Evolutionary conservation across 139 green algal genomes (phyloP).

Genomic region (Auxenochlorella pyrenoidosa): DNA sequence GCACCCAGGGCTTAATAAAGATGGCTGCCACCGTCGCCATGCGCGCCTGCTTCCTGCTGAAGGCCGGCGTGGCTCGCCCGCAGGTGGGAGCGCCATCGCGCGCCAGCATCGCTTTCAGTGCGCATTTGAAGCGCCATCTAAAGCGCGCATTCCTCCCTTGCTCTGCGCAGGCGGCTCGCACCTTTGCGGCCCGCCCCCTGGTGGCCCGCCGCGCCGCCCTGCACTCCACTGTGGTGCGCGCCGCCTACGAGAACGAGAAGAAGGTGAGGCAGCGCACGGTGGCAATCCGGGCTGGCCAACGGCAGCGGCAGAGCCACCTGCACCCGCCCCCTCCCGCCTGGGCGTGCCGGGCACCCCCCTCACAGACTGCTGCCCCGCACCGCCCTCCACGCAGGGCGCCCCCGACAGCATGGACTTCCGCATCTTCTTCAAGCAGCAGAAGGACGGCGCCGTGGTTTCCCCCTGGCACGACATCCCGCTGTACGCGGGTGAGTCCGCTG

Average conservation of each 20-base stretch:
- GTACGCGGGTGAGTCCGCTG: conserved; percentile 49
- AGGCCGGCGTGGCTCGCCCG: background rate
- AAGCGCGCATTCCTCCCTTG: background rate
- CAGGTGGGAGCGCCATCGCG: background rate
- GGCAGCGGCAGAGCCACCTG: background rate
- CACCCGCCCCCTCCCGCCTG: background rate
- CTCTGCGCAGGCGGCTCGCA: background rate
- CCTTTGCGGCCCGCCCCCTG: background rate
- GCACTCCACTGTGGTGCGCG: conserved; percentile 23
- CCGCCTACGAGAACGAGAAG: conserved; percentile 30
- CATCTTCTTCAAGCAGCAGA: conserved; percentile 85
- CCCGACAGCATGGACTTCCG: conserved; percentile 84
- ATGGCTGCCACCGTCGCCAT: conserved; percentile 2
- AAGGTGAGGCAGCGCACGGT: background rate
- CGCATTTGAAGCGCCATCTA: background rate
- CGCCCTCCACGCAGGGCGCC: conserved; percentile 65
- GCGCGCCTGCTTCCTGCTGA: background rate
- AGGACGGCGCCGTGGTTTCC: conserved; percentile 68
- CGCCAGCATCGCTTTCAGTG: background rate
- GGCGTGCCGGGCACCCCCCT: background rate
- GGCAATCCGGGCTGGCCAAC: background rate
- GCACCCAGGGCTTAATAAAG: background rate
- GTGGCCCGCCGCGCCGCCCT: background rate
- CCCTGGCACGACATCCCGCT: conserved; percentile 99
- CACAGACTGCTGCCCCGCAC: background rate